Evolutionary conservation across 148 eudicot genomes (phyloP).

Genomic region (Amaranthus cruentus): DNA sequence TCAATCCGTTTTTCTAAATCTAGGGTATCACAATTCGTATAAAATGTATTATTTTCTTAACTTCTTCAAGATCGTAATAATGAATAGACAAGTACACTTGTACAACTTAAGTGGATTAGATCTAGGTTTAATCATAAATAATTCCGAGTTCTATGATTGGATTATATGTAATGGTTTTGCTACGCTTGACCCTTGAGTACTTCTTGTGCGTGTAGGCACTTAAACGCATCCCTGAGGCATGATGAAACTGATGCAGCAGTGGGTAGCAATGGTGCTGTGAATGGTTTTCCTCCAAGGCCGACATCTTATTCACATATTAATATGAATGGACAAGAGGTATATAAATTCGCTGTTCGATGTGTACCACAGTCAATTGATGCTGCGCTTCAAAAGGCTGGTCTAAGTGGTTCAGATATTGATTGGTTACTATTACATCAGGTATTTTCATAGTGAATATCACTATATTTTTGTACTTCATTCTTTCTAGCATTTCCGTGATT

Average conservation of each 20-base stretch:
- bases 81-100: background rate
- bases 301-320: conserved; percentile 59
- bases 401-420: conserved; percentile 59
- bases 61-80: no score
- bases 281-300: conserved; percentile 50
- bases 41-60: no score
- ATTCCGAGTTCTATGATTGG: background rate
- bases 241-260: conserved; percentile 40
- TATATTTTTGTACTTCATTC: background rate
- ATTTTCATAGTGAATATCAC: conserved; percentile 1
- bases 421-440: conserved; percentile 99
- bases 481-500: background rate
- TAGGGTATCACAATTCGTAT: no score
- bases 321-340: conserved; percentile 96
- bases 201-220: conserved; percentile 47
- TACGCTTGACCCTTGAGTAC: background rate
- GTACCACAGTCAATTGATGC: conserved; percentile 76
- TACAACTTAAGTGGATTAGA: background rate
- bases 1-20: no score
- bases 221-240: conserved; percentile 49
- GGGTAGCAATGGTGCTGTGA: conserved; percentile 50
- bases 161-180: background rate
- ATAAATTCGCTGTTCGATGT: conserved; percentile 69
- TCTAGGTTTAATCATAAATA: background rate
- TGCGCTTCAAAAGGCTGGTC: conserved; percentile 74